Conservation (phyloP, 2,329 filamentous ascomycete genomes). For the Bimuria novae-zelandiae region DNA sequence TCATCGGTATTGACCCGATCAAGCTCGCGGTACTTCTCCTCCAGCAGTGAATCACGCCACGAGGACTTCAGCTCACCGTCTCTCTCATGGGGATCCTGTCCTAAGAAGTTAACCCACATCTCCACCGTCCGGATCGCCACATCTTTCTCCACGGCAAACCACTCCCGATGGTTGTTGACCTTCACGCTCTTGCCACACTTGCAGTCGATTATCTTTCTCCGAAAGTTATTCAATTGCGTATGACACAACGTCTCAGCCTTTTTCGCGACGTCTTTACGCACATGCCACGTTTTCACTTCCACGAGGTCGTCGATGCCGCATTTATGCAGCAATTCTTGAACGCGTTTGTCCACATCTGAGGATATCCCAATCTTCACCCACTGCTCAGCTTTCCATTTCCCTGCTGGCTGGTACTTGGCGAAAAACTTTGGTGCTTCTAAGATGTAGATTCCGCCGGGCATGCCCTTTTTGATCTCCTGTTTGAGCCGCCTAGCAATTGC, state of each 20-base stretch:
- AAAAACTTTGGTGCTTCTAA: conserved; percentile 6
- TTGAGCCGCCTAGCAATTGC: background rate
- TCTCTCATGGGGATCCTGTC: background rate
- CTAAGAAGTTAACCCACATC: conserved; percentile 2
- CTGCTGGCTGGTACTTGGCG: background rate
- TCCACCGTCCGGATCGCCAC: conserved; percentile 1
- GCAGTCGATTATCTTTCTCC: conserved; percentile 1
- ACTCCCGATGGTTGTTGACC: conserved; percentile 2
- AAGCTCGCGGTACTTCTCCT: background rate
- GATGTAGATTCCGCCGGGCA: conserved; percentile 1
- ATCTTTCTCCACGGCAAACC: conserved; percentile 4
- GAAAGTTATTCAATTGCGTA: conserved; percentile 1
- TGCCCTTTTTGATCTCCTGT: background rate
- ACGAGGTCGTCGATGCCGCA: background rate
- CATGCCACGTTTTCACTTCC: background rate
- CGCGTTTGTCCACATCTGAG: background rate
- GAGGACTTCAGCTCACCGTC: background rate
- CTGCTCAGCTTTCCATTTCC: background rate
- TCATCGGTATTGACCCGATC: background rate
- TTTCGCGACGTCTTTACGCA: background rate
- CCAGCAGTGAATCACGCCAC: background rate
- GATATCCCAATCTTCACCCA: conserved; percentile 9
- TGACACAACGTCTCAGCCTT: conserved; percentile 6
- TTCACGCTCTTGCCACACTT: background rate
- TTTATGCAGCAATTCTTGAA: background rate